Evolutionary conservation across 2,329 filamentous ascomycete genomes (phyloP).

Genomic region (Elsinoe ampelina): DNA sequence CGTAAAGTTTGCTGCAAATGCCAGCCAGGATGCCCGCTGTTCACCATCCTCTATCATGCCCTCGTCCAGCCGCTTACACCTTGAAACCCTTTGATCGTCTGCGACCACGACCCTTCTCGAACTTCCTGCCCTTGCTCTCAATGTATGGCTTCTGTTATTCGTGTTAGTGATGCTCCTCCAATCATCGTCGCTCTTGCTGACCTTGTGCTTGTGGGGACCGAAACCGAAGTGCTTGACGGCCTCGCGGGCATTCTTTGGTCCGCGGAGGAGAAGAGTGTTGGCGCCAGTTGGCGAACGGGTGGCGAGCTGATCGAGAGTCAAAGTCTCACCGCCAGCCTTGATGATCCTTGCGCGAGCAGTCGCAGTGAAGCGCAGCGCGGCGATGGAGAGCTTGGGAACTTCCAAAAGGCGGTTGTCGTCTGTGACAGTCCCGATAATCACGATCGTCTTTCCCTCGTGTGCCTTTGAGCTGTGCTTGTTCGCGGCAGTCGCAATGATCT

Average conservation of each 20-base stretch:
- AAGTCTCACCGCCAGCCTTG: conserved; percentile 86
- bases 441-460: conserved; percentile 72
- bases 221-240: conserved; percentile 99
- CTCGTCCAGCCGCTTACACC: conserved; percentile 59
- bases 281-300: conserved; percentile 88
- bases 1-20: conserved; percentile 13
- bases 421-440: conserved; percentile 89
- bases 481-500: conserved; percentile 59
- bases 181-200: conserved; percentile 33
- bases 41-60: conserved; percentile 12
- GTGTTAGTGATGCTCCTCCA: conserved; percentile 15
- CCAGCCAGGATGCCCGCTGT: conserved; percentile 12
- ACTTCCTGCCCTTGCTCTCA: conserved; percentile 98
- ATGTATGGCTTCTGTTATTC: conserved; percentile 76
- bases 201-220: conserved; percentile 96
- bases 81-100: conserved; percentile 99
- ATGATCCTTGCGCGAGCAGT: conserved; percentile 89
- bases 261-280: conserved; percentile 95
- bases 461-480: conserved; percentile 43
- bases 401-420: conserved; percentile 92
- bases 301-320: conserved; percentile 96
- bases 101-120: conserved; percentile 97
- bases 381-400: conserved; percentile 86
- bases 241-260: conserved; percentile 97
- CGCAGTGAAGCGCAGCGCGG: conserved; percentile 91